phyloP scores from a whole-genome alignment of 176 grass and related monocot species.

The Carex myosuroides region DNA sequence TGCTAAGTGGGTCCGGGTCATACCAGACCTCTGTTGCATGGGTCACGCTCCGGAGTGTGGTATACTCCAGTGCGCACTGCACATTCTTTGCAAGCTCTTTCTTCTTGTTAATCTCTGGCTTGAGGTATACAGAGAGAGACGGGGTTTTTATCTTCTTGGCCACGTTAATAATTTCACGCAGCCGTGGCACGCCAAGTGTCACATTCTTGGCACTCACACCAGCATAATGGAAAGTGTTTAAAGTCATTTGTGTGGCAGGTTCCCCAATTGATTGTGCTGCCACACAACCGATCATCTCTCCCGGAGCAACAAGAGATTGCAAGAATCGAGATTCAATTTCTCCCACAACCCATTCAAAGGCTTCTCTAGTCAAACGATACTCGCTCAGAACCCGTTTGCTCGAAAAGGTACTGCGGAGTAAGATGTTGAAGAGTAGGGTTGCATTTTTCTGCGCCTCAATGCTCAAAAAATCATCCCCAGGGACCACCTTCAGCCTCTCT shows the following conservation, averaged over 20 bases:
- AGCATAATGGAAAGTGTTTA: conserved; percentile 99
- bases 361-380: conserved; percentile 85
- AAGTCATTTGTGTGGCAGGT: conserved; percentile 92
- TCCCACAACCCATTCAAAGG: conserved; percentile 99
- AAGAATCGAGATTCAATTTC: conserved; percentile 94
- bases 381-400: conserved; percentile 95
- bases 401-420: conserved; percentile 88
- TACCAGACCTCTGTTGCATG: conserved; percentile 98
- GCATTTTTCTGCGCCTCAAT: conserved; percentile 98
- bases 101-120: conserved; percentile 69
- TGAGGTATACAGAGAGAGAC: conserved; percentile 85
- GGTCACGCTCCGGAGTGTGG: conserved; percentile 89
- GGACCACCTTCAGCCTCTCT: conserved; percentile 94
- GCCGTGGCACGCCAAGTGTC: conserved; percentile 93
- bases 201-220: conserved; percentile 99
- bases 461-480: conserved; percentile 92
- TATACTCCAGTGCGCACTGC: conserved; percentile 97
- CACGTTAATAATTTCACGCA: conserved; percentile 98
- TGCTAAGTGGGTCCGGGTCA: conserved; percentile 86
- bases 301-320: conserved; percentile 83
- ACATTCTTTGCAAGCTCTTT: conserved; percentile 95
- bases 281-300: conserved; percentile 99
- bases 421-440: conserved; percentile 92
- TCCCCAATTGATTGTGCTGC: conserved; percentile 98
- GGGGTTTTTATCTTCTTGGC: conserved; percentile 99